Conservation (phyloP, 176 grass and related monocot genomes). For the Bothriochloa decipiens region DNA sequence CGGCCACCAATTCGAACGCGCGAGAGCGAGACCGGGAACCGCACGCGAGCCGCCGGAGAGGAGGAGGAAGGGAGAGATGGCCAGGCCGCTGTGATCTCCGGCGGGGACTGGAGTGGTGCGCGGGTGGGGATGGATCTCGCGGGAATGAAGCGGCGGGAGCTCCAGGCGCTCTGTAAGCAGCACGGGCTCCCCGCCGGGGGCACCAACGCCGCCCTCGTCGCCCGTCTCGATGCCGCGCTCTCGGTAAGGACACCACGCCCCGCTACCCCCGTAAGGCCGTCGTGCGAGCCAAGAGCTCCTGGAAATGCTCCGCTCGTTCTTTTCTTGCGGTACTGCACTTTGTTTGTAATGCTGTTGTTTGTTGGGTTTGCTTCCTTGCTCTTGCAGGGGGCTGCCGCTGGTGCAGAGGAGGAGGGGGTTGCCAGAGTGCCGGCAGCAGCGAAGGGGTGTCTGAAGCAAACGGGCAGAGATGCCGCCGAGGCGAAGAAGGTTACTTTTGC, state of each 20-base stretch:
- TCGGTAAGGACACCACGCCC: slow-evolving; percentile 10
- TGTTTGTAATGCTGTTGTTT: too few species aligned
- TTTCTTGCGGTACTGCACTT: neutral
- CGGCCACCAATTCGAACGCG: neutral
- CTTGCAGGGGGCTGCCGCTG: slow-evolving; percentile 1
- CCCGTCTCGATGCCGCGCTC: slow-evolving; percentile 40
- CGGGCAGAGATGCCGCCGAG: neutral
- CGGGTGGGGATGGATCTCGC: slow-evolving; percentile 36
- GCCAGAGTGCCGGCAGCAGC: slow-evolving; percentile 14
- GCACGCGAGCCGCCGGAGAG: too few species aligned
- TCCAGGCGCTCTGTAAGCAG: slow-evolving; percentile 68
- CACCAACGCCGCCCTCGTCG: slow-evolving; percentile 46
- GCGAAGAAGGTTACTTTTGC: slow-evolving; percentile 56
- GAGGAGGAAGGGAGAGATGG: neutral
- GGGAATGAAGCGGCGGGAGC: slow-evolving; percentile 49
- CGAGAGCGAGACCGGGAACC: neutral
- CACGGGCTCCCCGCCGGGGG: slow-evolving; percentile 52
- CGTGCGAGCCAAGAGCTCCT: neutral
- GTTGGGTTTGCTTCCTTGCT: too few species aligned
- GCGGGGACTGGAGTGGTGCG: neutral
- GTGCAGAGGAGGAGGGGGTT: slow-evolving; percentile 1
- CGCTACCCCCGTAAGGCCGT: too few species aligned
- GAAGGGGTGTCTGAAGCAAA: slow-evolving; percentile 58
- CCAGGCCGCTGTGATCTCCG: neutral
- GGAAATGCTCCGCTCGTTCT: neutral